phyloP scores from a whole-genome alignment of 2,329 filamentous ascomycete genomes.

The Paecilomyces formosus region DNA sequence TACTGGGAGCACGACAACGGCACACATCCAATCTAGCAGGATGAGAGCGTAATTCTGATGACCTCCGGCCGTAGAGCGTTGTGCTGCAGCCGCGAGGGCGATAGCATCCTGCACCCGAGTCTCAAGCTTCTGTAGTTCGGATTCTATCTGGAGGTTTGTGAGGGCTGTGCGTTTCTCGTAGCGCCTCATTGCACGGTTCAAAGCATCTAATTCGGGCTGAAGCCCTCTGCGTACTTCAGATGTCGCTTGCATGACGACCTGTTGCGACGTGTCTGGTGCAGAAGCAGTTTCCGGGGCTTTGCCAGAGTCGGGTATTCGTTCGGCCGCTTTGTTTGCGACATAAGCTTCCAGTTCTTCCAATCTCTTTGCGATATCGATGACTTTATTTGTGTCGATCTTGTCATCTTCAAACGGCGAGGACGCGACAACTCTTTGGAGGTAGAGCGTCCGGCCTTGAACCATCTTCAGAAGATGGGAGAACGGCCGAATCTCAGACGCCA shows the following conservation, averaged over 20 bases:
- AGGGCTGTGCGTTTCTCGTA: constrained; percentile 85
- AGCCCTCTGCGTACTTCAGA: constrained; percentile 57
- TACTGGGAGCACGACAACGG: constrained; percentile 27
- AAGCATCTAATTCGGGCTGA: constrained; percentile 76
- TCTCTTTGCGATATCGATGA: constrained; percentile 55
- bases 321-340: constrained; percentile 31
- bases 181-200: constrained; percentile 79
- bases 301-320: constrained; percentile 10
- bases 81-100: constrained; percentile 68
- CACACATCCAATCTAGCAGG: constrained; percentile 29
- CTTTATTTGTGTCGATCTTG: constrained; percentile 17
- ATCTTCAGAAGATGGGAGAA: constrained; percentile 74
- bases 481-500: constrained; percentile 79
- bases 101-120: constrained; percentile 67
- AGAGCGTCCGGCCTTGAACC: constrained; percentile 68
- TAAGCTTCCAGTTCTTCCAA: constrained; percentile 63
- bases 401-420: constrained; percentile 12
- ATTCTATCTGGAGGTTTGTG: constrained; percentile 67
- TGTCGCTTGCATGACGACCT: constrained; percentile 29
- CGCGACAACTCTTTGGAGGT: constrained; percentile 66
- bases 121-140: constrained; percentile 65
- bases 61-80: constrained; percentile 17
- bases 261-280: constrained; percentile 12
- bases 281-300: constrained; percentile 7
- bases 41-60: constrained; percentile 19